Base-by-base conservation (phyloP, 2,329 filamentous ascomycete genomes). In the Chalara sp. region DNA sequence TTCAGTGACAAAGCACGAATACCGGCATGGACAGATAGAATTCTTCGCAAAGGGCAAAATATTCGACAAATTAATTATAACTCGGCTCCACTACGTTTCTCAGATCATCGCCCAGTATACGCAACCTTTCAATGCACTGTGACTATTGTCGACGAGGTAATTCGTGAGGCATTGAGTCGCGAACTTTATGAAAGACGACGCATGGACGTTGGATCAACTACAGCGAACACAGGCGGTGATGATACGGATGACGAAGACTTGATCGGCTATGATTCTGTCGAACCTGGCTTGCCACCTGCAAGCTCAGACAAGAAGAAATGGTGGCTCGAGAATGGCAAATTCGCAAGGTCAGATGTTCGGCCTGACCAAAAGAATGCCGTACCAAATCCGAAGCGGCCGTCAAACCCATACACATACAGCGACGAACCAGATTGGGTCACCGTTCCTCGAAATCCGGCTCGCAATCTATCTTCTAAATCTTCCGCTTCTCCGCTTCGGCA, bases 21-120 rank as follows among this genome's bases (percentile, higher is more conserved):
- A 55, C 93, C 93, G 3, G 93, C 93, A 1, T 99, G 93, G 93
- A 96, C 91, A 54, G 93, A 99, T 68, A 87, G 93, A 37, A 87
- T 99, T 44, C 72, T 99, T 6, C 85, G 88, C 53, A 95, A 91
- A 70, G 93, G 93, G 6, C 73, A 80, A 53, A 91, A 89, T 59
- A 77, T 99, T 35, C 83, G 84, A 41, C 93, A 97, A 65, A 74
- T 87, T 8, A 79, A 87, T 32, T 99, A 99, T 68, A 81, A 88
- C 62, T 85, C 81, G 48, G 90, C 91, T 4, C 84, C 89, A 32
- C 74, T 99, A 35, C 81, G 79, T 10, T 96, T 97, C 66, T 99
- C 93, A 0, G 93, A 99, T 64, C 93, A 99, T 67, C 81, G 91
- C n/a, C 93, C 93, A 2, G 92, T 99, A 0, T 96, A 89, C 68